These are phyloP conservation scores for Hygrocybe punicea DNA, from an alignment of 768 basidiomycete species.

Conservation along the genomic window DNA sequence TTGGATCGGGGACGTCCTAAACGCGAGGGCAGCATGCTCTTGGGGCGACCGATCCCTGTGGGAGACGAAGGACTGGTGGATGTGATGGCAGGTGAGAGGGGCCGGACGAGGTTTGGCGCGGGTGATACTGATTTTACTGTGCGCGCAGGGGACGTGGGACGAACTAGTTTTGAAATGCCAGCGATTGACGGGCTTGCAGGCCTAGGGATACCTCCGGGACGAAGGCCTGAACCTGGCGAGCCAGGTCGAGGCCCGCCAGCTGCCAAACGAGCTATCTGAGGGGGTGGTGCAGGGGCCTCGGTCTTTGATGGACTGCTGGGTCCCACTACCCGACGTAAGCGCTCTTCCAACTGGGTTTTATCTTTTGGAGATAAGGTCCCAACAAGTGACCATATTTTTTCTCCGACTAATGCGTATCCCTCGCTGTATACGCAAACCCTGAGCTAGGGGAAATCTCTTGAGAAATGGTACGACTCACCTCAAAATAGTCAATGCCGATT, in stretches of 20 bases:
- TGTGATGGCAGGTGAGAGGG: slow-evolving; percentile 39
- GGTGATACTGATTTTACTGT: slow-evolving; percentile 43
- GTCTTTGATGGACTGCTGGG: slow-evolving; percentile 47
- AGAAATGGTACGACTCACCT: slow-evolving; percentile 50
- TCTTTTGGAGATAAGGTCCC: slow-evolving; percentile 78
- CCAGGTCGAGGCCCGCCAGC: slow-evolving; percentile 47
- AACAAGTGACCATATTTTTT: slow-evolving; percentile 79
- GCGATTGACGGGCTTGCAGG: slow-evolving; percentile 21
- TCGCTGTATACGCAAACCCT: slow-evolving; percentile 52
- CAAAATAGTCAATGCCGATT: slow-evolving; percentile 76
- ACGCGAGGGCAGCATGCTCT: slow-evolving; percentile 71
- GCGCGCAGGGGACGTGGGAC: slow-evolving; percentile 44
- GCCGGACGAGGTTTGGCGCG: slow-evolving; percentile 30
- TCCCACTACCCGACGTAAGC: slow-evolving; percentile 75
- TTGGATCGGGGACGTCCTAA: slow-evolving; percentile 60
- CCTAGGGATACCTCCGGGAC: slow-evolving; percentile 44
- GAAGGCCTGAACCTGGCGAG: slow-evolving; percentile 44
- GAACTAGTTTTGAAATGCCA: slow-evolving; percentile 39
- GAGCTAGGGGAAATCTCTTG: slow-evolving; percentile 5
- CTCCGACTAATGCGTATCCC: slow-evolving; percentile 77
- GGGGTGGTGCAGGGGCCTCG: slow-evolving; percentile 38
- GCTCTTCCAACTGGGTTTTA: slow-evolving; percentile 88
- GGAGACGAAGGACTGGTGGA: slow-evolving; percentile 42
- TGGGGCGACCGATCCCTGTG: slow-evolving; percentile 50
- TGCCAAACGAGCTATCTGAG: slow-evolving; percentile 54